phyloP scores from a whole-genome alignment of 2,329 filamentous ascomycete genomes.

The Neofusicoccum sp. region DNA sequence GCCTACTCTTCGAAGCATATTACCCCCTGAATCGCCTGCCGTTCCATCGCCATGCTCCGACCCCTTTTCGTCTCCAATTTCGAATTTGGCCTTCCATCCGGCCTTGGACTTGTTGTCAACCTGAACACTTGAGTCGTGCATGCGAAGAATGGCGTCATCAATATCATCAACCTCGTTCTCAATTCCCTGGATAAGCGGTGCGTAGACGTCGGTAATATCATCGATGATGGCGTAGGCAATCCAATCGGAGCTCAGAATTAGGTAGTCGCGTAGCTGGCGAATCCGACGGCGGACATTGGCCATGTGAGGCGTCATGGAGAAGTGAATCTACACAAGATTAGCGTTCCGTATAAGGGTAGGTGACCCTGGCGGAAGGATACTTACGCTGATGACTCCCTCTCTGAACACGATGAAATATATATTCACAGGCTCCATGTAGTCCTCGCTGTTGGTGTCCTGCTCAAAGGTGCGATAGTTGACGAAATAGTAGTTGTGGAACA shows the following conservation, averaged over 20 bases:
- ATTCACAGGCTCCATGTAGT: constrained; percentile 93
- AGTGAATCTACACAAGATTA: constrained; percentile 68
- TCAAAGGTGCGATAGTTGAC: constrained; percentile 98
- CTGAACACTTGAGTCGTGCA: constrained; percentile 62
- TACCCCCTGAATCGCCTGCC: constrained; percentile 55
- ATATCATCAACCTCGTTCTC: constrained; percentile 98
- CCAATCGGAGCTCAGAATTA: constrained; percentile 93
- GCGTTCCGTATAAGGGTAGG: neutral
- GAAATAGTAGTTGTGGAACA: constrained; percentile 98
- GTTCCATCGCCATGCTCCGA: constrained; percentile 46
- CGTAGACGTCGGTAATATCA: constrained; percentile 96
- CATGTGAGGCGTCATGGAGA: constrained; percentile 92
- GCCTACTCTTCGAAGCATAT: constrained; percentile 91
- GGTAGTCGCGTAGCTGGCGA: constrained; percentile 89
- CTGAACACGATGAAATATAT: constrained; percentile 98
- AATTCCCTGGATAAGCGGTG: constrained; percentile 86
- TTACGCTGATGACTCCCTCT: constrained; percentile 79
- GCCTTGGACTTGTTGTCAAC: constrained; percentile 37
- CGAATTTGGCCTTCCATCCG: neutral
- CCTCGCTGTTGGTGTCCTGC: constrained; percentile 84
- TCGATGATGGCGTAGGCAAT: constrained; percentile 98
- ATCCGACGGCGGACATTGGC: constrained; percentile 94
- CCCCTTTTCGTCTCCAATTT: constrained; percentile 31
- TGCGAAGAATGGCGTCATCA: constrained; percentile 82
- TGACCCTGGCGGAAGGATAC: constrained; percentile 2